Evolutionary conservation across 805 yeast genomes (phyloP).

Genomic region (Kregervanrija fluxuum): DNA sequence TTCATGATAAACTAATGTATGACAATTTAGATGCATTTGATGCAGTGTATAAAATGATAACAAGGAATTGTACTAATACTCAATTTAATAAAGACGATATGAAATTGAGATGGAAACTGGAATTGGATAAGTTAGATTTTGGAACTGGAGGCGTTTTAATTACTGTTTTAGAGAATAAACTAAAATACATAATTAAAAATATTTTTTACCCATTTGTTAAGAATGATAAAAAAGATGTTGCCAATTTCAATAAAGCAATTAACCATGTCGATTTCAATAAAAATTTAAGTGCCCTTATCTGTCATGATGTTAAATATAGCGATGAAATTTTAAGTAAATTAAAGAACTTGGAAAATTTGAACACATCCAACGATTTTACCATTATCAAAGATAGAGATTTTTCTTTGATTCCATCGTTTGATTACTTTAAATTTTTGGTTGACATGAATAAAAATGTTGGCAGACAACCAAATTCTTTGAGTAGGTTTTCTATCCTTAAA

Average conservation of each 20-base stretch:
- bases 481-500: conserved; percentile 5
- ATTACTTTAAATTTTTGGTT: conserved; percentile 7
- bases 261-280: conserved; percentile 7
- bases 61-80: not conserved
- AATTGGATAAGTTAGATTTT: conserved; percentile 7
- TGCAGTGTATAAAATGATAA: conserved; percentile 11
- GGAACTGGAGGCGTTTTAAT: too few relatives aligned
- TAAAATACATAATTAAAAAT: conserved; percentile 15
- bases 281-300: conserved; percentile 5
- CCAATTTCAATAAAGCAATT: conserved; percentile 5
- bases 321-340: conserved; percentile 6
- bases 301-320: conserved; percentile 4
- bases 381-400: conserved; percentile 19
- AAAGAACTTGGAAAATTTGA: conserved; percentile 12
- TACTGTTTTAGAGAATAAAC: conserved; percentile 3
- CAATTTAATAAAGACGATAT: conserved; percentile 1
- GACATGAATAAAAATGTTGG: conserved; percentile 2
- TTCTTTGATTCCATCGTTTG: conserved; percentile 13
- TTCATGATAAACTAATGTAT: conserved; percentile 22
- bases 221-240: not conserved
- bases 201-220: conserved; percentile 15
- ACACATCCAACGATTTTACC: conserved; percentile 14
- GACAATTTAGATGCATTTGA: conserved; percentile 13
- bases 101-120: conserved; percentile 13
- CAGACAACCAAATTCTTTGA: not conserved